Percentiles rank a stretch among this genome's conserved stretches.
Evolutionary conservation across 1,139 yeast genomes (phyloP).

Genomic region (Zygosaccharomyces pseudobailii): DNA sequence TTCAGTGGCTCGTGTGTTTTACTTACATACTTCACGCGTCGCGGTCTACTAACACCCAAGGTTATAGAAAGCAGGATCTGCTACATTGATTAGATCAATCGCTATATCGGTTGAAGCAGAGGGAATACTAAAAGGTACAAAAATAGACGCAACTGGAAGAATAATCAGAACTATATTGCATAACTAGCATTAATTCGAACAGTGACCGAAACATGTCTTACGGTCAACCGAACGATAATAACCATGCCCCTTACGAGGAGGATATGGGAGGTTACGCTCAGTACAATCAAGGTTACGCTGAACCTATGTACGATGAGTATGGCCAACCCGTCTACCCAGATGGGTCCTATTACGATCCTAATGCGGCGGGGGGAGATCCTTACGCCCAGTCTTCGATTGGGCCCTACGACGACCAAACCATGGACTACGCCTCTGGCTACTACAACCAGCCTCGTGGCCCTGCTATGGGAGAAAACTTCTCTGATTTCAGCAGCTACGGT

Average conservation of each 20-base stretch:
- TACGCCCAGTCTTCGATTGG: slow-evolving; percentile 15
- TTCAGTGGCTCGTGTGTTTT: not conserved
- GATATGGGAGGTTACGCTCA: slow-evolving; percentile 12
- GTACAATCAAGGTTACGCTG: slow-evolving; percentile 11
- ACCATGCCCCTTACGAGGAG: slow-evolving; percentile 14
- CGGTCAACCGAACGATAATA: slow-evolving; percentile 13
- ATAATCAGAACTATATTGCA: not conserved
- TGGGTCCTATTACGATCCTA: slow-evolving; percentile 17
- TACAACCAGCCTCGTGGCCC: slow-evolving; percentile 48
- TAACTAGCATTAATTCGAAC: not conserved
- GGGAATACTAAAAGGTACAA: not conserved
- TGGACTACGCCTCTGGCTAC: slow-evolving; percentile 36
- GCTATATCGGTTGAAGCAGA: not conserved
- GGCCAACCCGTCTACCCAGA: slow-evolving; percentile 26
- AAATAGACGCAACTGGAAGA: not conserved
- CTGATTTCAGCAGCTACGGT: slow-evolving; percentile 67
- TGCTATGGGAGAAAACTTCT: slow-evolving; percentile 63
- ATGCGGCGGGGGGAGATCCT: slow-evolving; percentile 12
- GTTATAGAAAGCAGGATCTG: not conserved
- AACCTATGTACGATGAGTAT: slow-evolving; percentile 26
- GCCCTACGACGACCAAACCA: slow-evolving; percentile 14
- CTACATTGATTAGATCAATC: not conserved
- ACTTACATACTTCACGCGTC: not conserved
- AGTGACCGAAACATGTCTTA: slow-evolving; percentile 13
- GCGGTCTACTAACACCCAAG: not conserved